Base-by-base conservation (phyloP, 768 basidiomycete genomes). In the Boletus sp. region DNA sequence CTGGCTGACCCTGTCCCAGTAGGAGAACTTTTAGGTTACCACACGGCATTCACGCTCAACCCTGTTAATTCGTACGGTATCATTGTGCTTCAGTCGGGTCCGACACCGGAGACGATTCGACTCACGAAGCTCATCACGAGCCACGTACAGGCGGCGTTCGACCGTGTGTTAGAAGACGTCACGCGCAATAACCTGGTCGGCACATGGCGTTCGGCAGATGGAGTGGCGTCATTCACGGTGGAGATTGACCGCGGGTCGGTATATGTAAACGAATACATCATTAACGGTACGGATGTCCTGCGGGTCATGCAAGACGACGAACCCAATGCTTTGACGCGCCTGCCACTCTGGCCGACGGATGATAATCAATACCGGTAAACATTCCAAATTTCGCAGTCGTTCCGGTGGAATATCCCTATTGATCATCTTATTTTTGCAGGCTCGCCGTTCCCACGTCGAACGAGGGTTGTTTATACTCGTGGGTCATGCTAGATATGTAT, bases 41-140 rank as follows among this genome's bases (percentile, higher is more conserved):
- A 77, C 54, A 71, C 72, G 0, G 70, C 71, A 54, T 76, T 78
- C 52, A 70, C 65, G 7, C 47, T 78, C 46, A 66, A 75, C 53
- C 74, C 74, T 15, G 71, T 72, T 34, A 71, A 68, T 48, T 73
- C 74, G 2, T 75, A 76, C 29, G 77, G 77, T 0, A 67, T 78
- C 37, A 69, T 78, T 27, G 69, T 76, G 0, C 71, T 79, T 25
- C 56, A 74, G 35, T 75, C 76, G 0, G 77, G 77, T 17, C 66
- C 65, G 11, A 72, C 71, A 34, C 55, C 59, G 15, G 71, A 74
- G 45, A 64, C 72, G 9, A 54, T 54, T 21, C 58, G 53, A 21
- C 59, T 78, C 39, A 70, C 74, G 1, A 65, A 61, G 15, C 65
- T 77, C 39, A 66, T 69, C 14, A 64, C 68, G 5, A 64, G 64